phyloP scores from a whole-genome alignment of 2,329 filamentous ascomycete genomes.

The Microdochium trichocladiopsis region DNA sequence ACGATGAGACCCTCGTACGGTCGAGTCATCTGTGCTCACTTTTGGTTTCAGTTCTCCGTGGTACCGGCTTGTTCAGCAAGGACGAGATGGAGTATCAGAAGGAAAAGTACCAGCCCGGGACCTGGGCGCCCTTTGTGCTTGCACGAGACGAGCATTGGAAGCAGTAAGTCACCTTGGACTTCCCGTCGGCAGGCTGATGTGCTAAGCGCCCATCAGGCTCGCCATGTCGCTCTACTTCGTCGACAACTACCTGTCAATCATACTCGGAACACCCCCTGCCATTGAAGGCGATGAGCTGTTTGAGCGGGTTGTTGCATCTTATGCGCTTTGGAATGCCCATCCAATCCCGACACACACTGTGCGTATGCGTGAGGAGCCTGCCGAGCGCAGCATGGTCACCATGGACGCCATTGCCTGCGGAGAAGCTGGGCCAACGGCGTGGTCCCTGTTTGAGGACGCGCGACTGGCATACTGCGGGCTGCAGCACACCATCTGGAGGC shows the following conservation, averaged over 20 bases:
- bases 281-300: neutral
- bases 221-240: neutral
- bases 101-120: neutral
- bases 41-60: neutral
- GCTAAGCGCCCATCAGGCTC: too few species aligned
- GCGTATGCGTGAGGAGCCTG: neutral
- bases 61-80: neutral
- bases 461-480: neutral
- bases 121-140: neutral
- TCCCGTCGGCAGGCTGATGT: neutral
- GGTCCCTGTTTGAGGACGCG: neutral
- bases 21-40: neutral
- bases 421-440: neutral
- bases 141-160: neutral
- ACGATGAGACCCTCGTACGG: neutral
- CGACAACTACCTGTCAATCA: neutral
- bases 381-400: neutral
- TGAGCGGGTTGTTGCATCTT: neutral
- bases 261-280: neutral
- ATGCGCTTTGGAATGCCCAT: neutral
- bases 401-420: neutral
- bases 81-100: neutral
- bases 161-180: neutral
- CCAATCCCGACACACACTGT: neutral
- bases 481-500: neutral